Base-by-base conservation (phyloP, 2,329 filamentous ascomycete species). In the Penicillium nordicum region DNA sequence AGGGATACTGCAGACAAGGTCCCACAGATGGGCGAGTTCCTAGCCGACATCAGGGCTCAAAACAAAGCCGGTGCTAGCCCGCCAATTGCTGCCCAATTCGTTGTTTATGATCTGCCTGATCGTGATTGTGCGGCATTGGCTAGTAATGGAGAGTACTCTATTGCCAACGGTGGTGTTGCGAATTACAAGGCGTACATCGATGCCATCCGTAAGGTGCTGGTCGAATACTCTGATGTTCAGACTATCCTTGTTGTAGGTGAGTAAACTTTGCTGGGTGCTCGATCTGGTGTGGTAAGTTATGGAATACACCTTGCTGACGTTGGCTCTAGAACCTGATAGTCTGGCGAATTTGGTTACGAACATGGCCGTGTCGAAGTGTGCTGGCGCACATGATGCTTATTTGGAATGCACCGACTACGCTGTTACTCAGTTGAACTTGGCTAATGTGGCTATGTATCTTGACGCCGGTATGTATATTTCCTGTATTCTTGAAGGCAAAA, bases 281-380 rank as follows among this genome's bases (percentile, higher is more conserved):
- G 7, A 2, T 5, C 18, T 29, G 3, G 14, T 5, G 36, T 36
- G n/a, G n/a, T n/a, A n/a, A n/a, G n/a, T n/a, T n/a, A n/a, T n/a
- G n/a, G n/a, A n/a, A n/a, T n/a, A n/a, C n/a, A n/a, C 63, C 65
- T 4, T 67, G 71, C 77, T 67, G 68, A 73, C 11, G 21, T 61
- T 72, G 25, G 53, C 27, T 54, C 76, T 67, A 82, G 84, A 87
- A 69, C 84, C 84, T 46, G 84, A 87, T 72, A 85, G 80, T 50
- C 75, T 87, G 40, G 83, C 82, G 55, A 87, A 86, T 72, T 71
- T 87, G 63, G 80, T 87, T 41, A 86, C 84, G 67, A 87, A 87
- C 73, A 62, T 79, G 63, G 75, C 76, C 62, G 77, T 84, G 18
- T 57, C 72, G 7, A 81, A 83, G 50, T 87, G 84, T 72, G 72